These are phyloP conservation scores for Tetrahymena malaccensis DNA, from an alignment of 73 alveolate genomes.

Conservation along the genomic window DNA sequence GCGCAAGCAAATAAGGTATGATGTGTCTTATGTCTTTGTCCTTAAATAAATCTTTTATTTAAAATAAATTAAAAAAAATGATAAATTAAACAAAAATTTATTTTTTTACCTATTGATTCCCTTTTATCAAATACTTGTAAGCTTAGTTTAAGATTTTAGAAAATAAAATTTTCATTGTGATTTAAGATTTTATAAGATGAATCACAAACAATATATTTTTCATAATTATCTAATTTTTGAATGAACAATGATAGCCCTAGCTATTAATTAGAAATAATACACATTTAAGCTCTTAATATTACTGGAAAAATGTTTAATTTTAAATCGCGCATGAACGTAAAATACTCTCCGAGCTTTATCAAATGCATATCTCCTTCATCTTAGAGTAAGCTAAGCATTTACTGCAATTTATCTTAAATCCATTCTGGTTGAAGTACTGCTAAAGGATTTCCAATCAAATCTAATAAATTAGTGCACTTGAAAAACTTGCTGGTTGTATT, in stretches of 20 bases:
- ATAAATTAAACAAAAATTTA: too few species aligned
- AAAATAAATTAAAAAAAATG: too few species aligned
- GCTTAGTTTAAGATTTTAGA: neutral
- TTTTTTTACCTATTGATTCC: neutral
- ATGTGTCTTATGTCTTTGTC: neutral
- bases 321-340: neutral
- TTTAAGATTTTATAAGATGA: neutral
- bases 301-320: neutral
- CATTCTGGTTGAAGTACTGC: neutral
- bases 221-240: neutral
- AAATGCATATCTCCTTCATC: neutral
- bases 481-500: neutral
- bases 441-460: neutral
- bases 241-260: neutral
- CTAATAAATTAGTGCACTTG: neutral
- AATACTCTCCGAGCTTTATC: neutral
- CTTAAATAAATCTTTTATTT: neutral
- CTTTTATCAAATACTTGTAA: neutral
- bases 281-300: neutral
- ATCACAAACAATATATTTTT: neutral
- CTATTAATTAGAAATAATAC: neutral
- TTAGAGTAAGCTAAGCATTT: neutral
- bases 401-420: neutral
- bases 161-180: neutral
- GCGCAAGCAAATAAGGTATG: neutral